Evolutionary conservation across 345 rosid genomes (phyloP), one percentile per base, ranked within the genome.

Genomic region (Pugionium cornutum): DNA sequence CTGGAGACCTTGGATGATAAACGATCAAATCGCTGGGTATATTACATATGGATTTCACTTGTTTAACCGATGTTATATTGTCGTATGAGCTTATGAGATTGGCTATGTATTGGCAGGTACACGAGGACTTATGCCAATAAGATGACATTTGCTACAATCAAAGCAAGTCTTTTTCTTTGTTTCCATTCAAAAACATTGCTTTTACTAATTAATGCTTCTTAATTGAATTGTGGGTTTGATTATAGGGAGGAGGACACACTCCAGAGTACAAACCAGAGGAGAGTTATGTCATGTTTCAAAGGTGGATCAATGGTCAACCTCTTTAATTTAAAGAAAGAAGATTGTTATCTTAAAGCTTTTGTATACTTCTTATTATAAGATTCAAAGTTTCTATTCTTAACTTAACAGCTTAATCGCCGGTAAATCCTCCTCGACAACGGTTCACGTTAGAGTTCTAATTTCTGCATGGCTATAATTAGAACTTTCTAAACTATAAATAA

Each of bases 161-260:
- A 86, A 84, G 97, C 64, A 69, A 67, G 76, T 30, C 18, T 37
- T 35, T 8, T 5, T 50, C 18, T 11, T 2, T 39, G n/a, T 42
- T 51, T 43, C 18, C 6, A 2, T 44, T 62, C 18, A 32, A 34
- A 4, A 18, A 40, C 10, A 2, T n/a, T 7, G 34, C 28, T 8
- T 44, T 36, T 1, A 6, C 58, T 5, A 74, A 48, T 59, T 54
- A 18, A 18, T 4, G 7, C 55, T 37, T 48, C 6, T 31, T 25
- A 6, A 25, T 32, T 53, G 28, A 45, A 1, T 10, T 31, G 36
- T n/a, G 36, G 70, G 9, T 39, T 62, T 54, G 35, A 4, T 28
- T 53, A 8, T 33, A 90, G 92, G 95, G 92, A 4, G 89, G 86
- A 41, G 95, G 89, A n/a, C 92, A 84, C 78, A 79, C 84, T 34